phyloP scores from a whole-genome alignment of 2,329 filamentous ascomycete genomes.

The Pseudovirgaria hyperparasitica region DNA sequence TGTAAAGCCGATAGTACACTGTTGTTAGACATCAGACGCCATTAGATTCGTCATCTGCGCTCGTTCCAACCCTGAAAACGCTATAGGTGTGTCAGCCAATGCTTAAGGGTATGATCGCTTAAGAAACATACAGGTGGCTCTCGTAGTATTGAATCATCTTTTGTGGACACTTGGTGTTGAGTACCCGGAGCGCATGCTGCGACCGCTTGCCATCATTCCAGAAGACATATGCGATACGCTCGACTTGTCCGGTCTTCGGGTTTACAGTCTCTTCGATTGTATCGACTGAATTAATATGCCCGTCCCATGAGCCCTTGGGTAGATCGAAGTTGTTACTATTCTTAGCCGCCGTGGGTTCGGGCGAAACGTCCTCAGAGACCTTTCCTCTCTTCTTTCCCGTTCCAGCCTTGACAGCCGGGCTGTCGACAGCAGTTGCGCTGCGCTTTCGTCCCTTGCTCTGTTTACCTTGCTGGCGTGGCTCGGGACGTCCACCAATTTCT shows the following conservation, averaged over 20 bases:
- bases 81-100: too few species aligned
- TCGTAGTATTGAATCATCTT: conserved; percentile 45
- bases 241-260: conserved; percentile 29
- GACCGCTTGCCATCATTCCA: conserved; percentile 67
- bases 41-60: too few species aligned
- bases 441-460: conserved; percentile 41
- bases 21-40: too few species aligned
- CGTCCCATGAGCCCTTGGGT: conserved; percentile 65
- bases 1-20: too few species aligned
- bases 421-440: conserved; percentile 1
- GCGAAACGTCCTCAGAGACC: conserved; percentile 13
- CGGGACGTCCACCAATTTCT: conserved; percentile 49
- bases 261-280: conserved; percentile 51
- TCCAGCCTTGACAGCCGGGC: conserved; percentile 5
- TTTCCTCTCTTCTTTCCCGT: conserved; percentile 13
- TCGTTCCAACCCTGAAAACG: too few species aligned
- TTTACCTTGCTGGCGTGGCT: conserved; percentile 36
- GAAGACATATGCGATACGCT: conserved; percentile 54
- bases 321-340: conserved; percentile 47
- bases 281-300: conserved; percentile 56
- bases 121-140: conserved; percentile 29
- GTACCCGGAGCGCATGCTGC: conserved; percentile 53
- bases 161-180: conserved; percentile 68
- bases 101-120: too few species aligned
- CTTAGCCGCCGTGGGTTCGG: conserved; percentile 17